A percentile compares a stretch with the other conserved stretches of the same genome.
phyloP scores from a whole-genome alignment of 345 rosid species.

The Psidium friedrichsthalianum region DNA sequence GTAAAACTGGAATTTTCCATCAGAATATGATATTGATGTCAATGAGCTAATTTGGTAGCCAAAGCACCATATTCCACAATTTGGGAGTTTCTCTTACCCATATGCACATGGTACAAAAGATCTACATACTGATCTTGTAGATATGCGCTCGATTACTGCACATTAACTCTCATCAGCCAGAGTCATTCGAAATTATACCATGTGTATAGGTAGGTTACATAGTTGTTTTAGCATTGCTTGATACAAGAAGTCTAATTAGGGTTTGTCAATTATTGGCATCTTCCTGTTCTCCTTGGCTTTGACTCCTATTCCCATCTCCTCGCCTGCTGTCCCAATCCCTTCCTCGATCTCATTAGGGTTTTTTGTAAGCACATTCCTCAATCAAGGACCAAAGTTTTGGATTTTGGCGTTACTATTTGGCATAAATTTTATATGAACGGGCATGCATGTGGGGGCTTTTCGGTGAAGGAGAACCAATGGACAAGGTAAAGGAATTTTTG shows the following conservation, averaged over 20 bases:
- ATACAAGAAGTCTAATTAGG: not conserved
- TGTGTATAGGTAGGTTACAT: not conserved
- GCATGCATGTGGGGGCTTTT: not conserved
- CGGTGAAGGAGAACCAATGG: not conserved
- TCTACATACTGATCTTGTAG: not conserved
- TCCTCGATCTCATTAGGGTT: not conserved
- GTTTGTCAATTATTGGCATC: not conserved
- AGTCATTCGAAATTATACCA: not conserved
- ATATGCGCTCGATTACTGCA: not conserved
- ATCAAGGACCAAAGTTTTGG: not conserved
- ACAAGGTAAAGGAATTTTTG: not conserved
- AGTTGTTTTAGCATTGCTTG: not conserved
- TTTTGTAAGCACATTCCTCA: not conserved
- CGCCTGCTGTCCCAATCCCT: not conserved
- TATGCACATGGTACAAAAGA: not conserved
- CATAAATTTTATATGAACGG: not conserved
- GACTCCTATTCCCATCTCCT: not conserved
- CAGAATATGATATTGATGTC: not conserved
- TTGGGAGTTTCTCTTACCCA: not conserved
- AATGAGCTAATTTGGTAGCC: not conserved
- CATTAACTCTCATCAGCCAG: not conserved
- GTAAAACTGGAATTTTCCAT: not conserved
- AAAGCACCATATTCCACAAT: not conserved
- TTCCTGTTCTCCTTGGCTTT: not conserved
- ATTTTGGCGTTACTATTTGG: not conserved